phyloP scores from a whole-genome alignment of 2,329 filamentous ascomycete genomes.

The Fusarium devonianum region DNA sequence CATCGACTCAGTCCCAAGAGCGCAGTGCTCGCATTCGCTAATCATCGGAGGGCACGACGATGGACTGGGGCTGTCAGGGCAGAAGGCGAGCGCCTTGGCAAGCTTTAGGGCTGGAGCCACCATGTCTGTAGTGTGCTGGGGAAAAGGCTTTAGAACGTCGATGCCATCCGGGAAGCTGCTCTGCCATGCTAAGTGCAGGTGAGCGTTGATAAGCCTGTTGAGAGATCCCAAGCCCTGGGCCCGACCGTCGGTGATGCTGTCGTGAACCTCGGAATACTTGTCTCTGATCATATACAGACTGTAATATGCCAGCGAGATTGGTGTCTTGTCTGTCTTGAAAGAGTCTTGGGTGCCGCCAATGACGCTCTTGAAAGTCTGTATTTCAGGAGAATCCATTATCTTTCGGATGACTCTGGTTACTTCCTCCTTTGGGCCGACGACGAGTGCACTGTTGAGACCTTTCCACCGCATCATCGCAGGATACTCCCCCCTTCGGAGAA shows the following conservation, averaged over 20 bases:
- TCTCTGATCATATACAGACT: constrained; percentile 65
- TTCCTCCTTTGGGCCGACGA: constrained; percentile 71
- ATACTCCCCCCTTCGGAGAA: constrained; percentile 78
- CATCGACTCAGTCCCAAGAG: constrained; percentile 66
- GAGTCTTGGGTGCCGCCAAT: constrained; percentile 66
- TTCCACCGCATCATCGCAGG: constrained; percentile 78
- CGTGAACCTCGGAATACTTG: constrained; percentile 72
- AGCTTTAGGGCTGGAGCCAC: constrained; percentile 74
- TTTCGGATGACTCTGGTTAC: constrained; percentile 69
- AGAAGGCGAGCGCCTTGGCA: constrained; percentile 77
- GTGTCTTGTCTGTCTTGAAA: constrained; percentile 70
- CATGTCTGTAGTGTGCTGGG: constrained; percentile 76
- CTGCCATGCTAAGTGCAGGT: constrained; percentile 87
- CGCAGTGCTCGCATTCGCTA: constrained; percentile 76
- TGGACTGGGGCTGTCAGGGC: constrained; percentile 75
- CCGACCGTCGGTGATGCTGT: constrained; percentile 64
- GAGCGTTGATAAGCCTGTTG: constrained; percentile 79
- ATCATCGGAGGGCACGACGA: constrained; percentile 84
- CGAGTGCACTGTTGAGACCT: constrained; percentile 73
- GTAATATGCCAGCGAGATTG: constrained; percentile 80
- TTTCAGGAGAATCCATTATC: constrained; percentile 59
- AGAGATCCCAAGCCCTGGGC: constrained; percentile 70
- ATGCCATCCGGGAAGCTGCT: constrained; percentile 79
- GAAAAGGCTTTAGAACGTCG: constrained; percentile 79
- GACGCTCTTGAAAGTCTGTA: constrained; percentile 68